These are phyloP conservation scores for Hansenula anomala DNA, from an alignment of 1,139 yeast species.

Conservation along the genomic window DNA sequence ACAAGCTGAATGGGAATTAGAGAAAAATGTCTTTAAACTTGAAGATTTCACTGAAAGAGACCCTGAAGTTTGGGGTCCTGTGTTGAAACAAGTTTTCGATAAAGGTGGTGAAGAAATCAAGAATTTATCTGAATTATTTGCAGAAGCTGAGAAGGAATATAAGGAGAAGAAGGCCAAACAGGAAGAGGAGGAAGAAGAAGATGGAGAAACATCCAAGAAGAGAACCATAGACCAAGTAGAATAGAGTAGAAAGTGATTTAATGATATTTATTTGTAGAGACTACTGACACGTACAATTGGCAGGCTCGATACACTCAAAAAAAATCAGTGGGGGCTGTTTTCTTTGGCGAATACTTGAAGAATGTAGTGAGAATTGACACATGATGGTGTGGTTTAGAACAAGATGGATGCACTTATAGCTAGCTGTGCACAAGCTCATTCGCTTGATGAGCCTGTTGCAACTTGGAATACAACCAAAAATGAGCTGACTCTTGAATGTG, in stretches of 20 bases:
- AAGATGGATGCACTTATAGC: too few relatives aligned
- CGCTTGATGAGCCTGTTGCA: too few relatives aligned
- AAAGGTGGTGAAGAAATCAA: conserved; percentile 29
- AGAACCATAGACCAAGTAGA: neutral
- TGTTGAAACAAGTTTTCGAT: conserved; percentile 44
- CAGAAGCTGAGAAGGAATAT: conserved; percentile 12
- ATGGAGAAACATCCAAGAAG: neutral
- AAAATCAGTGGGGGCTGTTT: too few relatives aligned
- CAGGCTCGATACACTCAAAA: too few relatives aligned
- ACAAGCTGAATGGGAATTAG: conserved; percentile 83
- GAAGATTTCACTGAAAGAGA: conserved; percentile 57
- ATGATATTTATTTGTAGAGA: neutral
- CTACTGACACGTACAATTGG: neutral
- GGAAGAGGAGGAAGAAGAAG: neutral
- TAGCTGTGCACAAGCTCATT: too few relatives aligned
- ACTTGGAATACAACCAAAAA: too few relatives aligned
- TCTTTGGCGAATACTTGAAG: too few relatives aligned
- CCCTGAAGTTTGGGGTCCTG: conserved; percentile 66
- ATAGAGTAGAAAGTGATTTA: neutral
- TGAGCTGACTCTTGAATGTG: too few relatives aligned
- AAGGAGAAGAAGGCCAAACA: conserved; percentile 5
- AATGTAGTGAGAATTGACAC: too few relatives aligned
- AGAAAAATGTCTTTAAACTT: conserved; percentile 62
- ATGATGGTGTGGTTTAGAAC: too few relatives aligned
- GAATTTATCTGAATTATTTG: conserved; percentile 25